phyloP scores from a whole-genome alignment of 305 asterid species.

The Fraxinus sp. region DNA sequence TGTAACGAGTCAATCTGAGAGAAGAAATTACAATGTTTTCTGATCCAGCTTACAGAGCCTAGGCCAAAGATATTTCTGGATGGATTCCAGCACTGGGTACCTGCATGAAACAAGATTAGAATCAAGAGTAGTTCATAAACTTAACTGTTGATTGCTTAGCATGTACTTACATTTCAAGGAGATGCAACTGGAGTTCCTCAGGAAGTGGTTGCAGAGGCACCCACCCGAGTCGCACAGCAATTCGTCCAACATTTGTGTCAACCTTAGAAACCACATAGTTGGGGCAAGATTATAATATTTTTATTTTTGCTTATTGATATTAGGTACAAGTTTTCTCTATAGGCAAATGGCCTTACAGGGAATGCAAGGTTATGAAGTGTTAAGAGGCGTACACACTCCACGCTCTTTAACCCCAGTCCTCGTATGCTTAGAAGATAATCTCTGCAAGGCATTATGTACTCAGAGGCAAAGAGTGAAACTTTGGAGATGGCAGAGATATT shows the following conservation, averaged over 20 bases:
- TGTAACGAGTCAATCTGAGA: slow-evolving; percentile 11
- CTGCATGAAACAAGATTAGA: slow-evolving; percentile 42
- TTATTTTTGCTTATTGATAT: not conserved
- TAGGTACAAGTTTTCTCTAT: slow-evolving; percentile 25
- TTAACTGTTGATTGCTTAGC: slow-evolving; percentile 14
- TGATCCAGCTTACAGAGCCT: slow-evolving; percentile 91
- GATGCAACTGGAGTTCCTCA: slow-evolving; percentile 90
- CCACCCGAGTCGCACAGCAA: slow-evolving; percentile 98
- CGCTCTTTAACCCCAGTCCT: slow-evolving; percentile 94
- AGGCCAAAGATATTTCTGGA: slow-evolving; percentile 94
- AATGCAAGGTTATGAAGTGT: slow-evolving; percentile 90
- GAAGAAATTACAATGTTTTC: slow-evolving; percentile 61
- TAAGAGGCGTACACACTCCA: slow-evolving; percentile 88
- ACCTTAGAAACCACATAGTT: slow-evolving; percentile 55
- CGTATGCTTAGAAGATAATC: slow-evolving; percentile 81
- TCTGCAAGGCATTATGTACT: slow-evolving; percentile 44
- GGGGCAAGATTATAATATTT: slow-evolving; percentile 19
- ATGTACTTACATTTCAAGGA: slow-evolving; percentile 75
- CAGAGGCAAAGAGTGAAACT: slow-evolving; percentile 9
- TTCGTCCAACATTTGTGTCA: slow-evolving; percentile 96
- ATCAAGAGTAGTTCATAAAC: slow-evolving; percentile 21
- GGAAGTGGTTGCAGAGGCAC: slow-evolving; percentile 99
- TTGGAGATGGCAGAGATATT: slow-evolving; percentile 2
- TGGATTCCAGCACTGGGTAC: slow-evolving; percentile 77
- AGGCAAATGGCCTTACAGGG: slow-evolving; percentile 60